Evolutionary conservation across 139 green algal species (phyloP), one percentile per base, ranked within the genome.

Genomic region (Picochlorum sp.): DNA sequence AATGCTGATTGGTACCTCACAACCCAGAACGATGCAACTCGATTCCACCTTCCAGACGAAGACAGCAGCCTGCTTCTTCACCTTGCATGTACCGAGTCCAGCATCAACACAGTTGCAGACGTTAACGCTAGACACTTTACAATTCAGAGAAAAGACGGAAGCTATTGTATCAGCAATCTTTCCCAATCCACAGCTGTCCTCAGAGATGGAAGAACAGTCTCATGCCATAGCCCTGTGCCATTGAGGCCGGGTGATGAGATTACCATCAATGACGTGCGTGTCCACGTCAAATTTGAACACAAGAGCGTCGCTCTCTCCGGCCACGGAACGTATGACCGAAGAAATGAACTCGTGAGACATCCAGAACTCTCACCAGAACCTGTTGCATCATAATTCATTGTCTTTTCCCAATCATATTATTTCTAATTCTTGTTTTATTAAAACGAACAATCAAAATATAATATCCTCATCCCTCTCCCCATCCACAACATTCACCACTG

Each of bases 1-100:
- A 74, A 82, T 20, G 86, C 86, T 8, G 65, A 84, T 54, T 96
- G 89, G 89, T 61, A 90, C 59, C 68, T 96, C 23, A 65, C 47
- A 26, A 20, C 18, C 18, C 47, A 87, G 6, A 72, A 83, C 6
- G 72, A 80, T 45, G 69, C 65, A 9, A 41, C 66, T 70, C 20
- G 6, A 10, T 45, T 46, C 56, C n/a, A 18, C 18, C 16, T 44
- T 6, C 56, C 16, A 46, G 56, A 62, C 21, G 56, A 46, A 28
- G 23, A 41, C 34, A 41, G 34, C 34, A 41, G 0, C 34, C 34
- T 41, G 2, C 47, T 21, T 54, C n/a, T 54, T 20, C n/a, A 54
- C 47, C 47, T 54, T 8, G 16, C 47, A 54, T 54, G 34, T 11
- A 41, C 34, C 34, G 2, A 41, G 7, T 41, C 34, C 47, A 54